Evolutionary conservation across 768 basidiomycete species (phyloP).

Genomic region (Calocybe cyanea): DNA sequence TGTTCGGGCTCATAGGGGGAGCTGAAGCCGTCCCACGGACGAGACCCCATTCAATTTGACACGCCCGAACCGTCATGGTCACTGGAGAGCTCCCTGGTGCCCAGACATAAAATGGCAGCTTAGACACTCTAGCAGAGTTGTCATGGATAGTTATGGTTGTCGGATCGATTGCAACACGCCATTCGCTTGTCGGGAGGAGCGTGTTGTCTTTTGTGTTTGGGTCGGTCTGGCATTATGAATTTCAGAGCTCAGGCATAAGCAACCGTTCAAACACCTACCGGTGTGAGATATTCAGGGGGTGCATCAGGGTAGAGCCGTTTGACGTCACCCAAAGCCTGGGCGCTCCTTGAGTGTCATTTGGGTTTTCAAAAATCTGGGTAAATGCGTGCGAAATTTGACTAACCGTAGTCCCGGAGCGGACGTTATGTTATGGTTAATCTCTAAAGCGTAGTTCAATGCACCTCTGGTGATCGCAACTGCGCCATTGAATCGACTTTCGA

Average conservation of each 20-base stretch:
- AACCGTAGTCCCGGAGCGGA: conserved; percentile 30
- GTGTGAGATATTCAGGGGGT: conserved; percentile 30
- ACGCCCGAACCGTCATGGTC: conserved; percentile 34
- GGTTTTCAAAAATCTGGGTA: not conserved
- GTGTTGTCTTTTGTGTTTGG: conserved; percentile 35
- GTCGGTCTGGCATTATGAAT: conserved; percentile 26
- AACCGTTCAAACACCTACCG: conserved; percentile 21
- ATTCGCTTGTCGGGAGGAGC: conserved; percentile 33
- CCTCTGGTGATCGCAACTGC: conserved; percentile 35
- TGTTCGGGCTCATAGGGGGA: conserved; percentile 31
- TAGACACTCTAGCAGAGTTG: conserved; percentile 18
- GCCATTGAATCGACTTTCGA: conserved; percentile 31
- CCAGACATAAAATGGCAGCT: conserved; percentile 37
- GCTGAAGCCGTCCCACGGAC: conserved; percentile 28
- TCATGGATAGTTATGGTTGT: conserved; percentile 30
- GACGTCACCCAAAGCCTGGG: conserved; percentile 32
- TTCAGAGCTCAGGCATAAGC: not conserved
- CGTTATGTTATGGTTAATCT: conserved; percentile 31
- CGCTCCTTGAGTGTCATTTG: conserved; percentile 23
- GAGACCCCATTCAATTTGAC: conserved; percentile 35
- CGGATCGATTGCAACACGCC: conserved; percentile 38
- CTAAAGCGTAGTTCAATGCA: conserved; percentile 34
- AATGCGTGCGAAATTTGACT: not conserved
- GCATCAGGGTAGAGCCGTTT: conserved; percentile 32
- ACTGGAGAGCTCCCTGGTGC: conserved; percentile 35